Evolutionary conservation across 352 stramenopile species (phyloP), one percentile per base, ranked within the genome.

Genomic region (Halophytophthora polymorphica): DNA sequence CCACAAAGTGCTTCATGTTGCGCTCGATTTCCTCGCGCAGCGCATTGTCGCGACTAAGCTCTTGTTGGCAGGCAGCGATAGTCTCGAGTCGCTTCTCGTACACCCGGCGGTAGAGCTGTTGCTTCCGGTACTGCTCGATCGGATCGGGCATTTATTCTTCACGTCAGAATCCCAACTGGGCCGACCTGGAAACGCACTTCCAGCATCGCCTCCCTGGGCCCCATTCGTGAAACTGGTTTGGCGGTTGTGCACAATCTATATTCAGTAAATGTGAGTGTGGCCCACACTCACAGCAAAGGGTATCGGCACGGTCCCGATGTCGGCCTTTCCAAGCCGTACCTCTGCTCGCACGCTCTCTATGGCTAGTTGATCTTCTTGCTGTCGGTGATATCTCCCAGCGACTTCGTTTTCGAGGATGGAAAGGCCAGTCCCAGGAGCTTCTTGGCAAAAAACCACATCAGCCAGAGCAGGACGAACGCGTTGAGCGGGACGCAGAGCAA

Each of bases 1-100:
- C 83, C 23, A 91, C 78, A 18, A 86, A 88, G 53, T 80, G 57
- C 19, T 81, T 84, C 72, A 86, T 87, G 56, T 89, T 91, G 50
- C 62, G 47, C 22, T 77, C 55, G 38, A 89, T 88, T 48, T 93
- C 83, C 43, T 90, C 80, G 19, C 77, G 71, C 7, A 91, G 44
- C 11, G 69, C 71, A 67, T 91, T 87, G 21, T 86, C 73, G 10
- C 56, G 54, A 4, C 76, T 71, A 23, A 89, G 52, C 56, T 61
- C 58, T 1, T 61, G 55, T 52, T 87, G 76, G 6, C 64, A 50
- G 43, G 47, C 46, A n/a, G 67, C 61, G 13, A 88, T 67, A 4
- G 72, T 67, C 6, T 55, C 60, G 11, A 83, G 17, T 8, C 75
- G 75, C 54, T 78, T 79, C 23, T 82, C 74, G 45, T 84, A 86